Evolutionary conservation across 106 monocot species (phyloP).

Genomic region (Cymbidium sinense): DNA sequence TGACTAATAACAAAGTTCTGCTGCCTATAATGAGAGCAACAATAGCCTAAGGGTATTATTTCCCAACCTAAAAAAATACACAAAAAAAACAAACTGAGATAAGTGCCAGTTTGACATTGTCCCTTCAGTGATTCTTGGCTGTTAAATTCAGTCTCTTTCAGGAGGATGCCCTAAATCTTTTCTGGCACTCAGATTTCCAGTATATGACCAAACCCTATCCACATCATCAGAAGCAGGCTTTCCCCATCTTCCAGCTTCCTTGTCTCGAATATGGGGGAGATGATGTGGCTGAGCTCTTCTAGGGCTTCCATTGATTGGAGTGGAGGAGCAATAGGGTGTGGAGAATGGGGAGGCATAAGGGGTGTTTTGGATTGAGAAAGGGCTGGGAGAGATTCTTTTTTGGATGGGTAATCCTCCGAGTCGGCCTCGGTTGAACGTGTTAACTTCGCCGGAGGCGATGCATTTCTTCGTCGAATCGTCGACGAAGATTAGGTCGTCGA

Average conservation of each 20-base stretch:
- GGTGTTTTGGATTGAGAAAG: slow-evolving; percentile 73
- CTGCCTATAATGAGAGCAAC: not conserved
- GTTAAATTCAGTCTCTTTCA: slow-evolving; percentile 21
- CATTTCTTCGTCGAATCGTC: slow-evolving; percentile 76
- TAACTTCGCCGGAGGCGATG: slow-evolving; percentile 25
- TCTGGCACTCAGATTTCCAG: slow-evolving; percentile 19
- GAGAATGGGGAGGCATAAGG: slow-evolving; percentile 80
- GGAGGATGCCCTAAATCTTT: slow-evolving; percentile 19
- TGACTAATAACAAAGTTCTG: not conserved
- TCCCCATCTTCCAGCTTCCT: slow-evolving; percentile 26
- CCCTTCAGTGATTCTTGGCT: not conserved
- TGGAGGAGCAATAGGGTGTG: slow-evolving; percentile 66
- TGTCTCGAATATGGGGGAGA: too few relatives aligned
- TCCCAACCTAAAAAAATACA: not conserved
- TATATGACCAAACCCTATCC: slow-evolving; percentile 18
- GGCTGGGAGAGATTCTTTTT: slow-evolving; percentile 87
- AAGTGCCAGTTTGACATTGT: not conserved
- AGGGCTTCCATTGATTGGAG: slow-evolving; percentile 64
- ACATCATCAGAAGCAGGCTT: not conserved
- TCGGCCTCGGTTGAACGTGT: slow-evolving; percentile 54
- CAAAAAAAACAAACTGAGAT: not conserved
- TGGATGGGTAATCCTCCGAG: slow-evolving; percentile 70
- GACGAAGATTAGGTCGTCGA: slow-evolving; percentile 88
- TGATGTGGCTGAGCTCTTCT: too few relatives aligned
- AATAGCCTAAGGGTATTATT: not conserved